phyloP scores from a whole-genome alignment of 2,329 filamentous ascomycete genomes.

The Botrytis pseudocinerea region DNA sequence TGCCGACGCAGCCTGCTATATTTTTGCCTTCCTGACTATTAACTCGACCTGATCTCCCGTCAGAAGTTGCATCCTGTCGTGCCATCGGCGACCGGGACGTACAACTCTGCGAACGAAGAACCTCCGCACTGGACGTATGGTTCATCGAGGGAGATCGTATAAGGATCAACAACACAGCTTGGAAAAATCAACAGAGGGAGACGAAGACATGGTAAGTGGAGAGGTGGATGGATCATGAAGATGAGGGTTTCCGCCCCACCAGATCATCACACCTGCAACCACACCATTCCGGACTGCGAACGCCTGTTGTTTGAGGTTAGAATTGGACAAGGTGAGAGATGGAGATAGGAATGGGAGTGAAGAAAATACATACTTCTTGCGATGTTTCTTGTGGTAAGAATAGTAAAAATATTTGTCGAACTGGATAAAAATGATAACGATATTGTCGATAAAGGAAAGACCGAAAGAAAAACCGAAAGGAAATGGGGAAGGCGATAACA shows the following conservation, averaged over 20 bases:
- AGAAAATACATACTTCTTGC: not conserved
- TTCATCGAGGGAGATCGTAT: constrained; percentile 6
- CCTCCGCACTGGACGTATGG: constrained; percentile 10
- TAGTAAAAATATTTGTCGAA: not conserved
- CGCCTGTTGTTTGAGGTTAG: not conserved
- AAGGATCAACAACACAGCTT: not conserved
- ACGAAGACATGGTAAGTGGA: constrained; percentile 3
- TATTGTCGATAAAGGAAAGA: not conserved
- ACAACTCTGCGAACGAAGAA: not conserved
- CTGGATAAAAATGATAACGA: not conserved
- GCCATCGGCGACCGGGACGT: constrained; percentile 4
- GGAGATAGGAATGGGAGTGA: not conserved
- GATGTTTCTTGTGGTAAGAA: not conserved
- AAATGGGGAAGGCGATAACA: not conserved
- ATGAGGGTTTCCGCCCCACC: not conserved
- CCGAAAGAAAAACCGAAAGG: not conserved
- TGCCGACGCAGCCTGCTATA: constrained; percentile 5
- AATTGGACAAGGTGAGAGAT: not conserved
- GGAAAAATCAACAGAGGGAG: not conserved
- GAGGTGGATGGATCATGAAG: constrained; percentile 8
- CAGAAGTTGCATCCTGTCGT: constrained; percentile 1
- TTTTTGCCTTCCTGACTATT: not conserved
- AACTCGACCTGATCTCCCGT: constrained; percentile 6
- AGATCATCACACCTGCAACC: not conserved
- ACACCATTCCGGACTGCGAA: not conserved